Evolutionary conservation across 495 filamentous ascomycete species (phyloP).

Genomic region (Penicillium riverlandense): DNA sequence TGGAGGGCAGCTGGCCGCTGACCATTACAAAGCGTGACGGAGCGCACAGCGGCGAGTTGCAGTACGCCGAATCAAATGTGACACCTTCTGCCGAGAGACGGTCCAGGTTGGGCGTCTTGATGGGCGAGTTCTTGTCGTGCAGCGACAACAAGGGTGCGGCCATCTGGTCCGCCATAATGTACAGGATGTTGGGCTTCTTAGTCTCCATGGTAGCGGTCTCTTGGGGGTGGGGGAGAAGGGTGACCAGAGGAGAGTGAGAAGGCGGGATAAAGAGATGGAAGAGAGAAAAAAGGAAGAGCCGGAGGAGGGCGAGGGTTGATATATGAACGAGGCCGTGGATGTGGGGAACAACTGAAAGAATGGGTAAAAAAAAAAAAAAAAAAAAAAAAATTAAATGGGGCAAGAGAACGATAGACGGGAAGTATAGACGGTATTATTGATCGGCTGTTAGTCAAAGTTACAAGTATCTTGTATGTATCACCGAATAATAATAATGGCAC

Average conservation of each 20-base stretch:
- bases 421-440: no score
- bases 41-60: conserved; percentile 80
- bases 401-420: background rate
- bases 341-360: conserved; percentile 10
- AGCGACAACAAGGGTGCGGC: conserved; percentile 78
- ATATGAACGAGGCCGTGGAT: conserved; percentile 10
- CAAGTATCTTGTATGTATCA: no score
- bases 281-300: background rate
- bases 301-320: conserved; percentile 4
- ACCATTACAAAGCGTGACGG: conserved; percentile 87
- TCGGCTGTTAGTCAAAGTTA: no score
- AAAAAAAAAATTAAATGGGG: conserved; percentile 5
- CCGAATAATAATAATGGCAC: no score
- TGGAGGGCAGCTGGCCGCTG: conserved; percentile 77
- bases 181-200: conserved; percentile 66
- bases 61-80: conserved; percentile 84
- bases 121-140: conserved; percentile 70
- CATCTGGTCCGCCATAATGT: conserved; percentile 92
- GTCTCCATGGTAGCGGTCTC: conserved; percentile 33
- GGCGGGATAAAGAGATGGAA: background rate
- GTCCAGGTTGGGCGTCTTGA: conserved; percentile 83
- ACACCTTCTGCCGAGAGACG: conserved; percentile 68
- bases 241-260: conserved; percentile 5
- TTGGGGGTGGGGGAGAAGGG: conserved; percentile 51
- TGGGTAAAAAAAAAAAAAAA: conserved; percentile 8